Conservation (phyloP, 495 filamentous ascomycete genomes). For the Talaromyces nanjingensis region DNA sequence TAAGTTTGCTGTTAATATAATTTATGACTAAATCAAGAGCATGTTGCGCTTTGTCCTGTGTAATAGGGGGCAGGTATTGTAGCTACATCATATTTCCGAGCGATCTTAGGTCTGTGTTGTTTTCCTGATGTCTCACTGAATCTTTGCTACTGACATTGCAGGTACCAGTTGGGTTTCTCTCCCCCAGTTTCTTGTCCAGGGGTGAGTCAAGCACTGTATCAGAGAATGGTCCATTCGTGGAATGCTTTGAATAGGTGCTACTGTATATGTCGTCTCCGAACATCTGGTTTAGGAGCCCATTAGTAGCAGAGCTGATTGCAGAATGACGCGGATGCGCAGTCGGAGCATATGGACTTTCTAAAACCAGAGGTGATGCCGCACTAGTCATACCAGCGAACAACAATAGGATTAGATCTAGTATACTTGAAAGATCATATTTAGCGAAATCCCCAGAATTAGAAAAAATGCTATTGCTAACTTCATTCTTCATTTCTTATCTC, state of each 20-base stretch:
- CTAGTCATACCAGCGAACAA: conserved; percentile 72
- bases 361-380: conserved; percentile 80
- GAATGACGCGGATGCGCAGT: conserved; percentile 57
- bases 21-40: conserved; percentile 79
- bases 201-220: conserved; percentile 65
- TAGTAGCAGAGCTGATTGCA: conserved; percentile 44
- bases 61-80: conserved; percentile 29
- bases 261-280: conserved; percentile 67
- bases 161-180: conserved; percentile 7
- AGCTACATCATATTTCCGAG: conserved; percentile 38
- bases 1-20: no score
- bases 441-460: conserved; percentile 41
- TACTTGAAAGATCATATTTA: conserved; percentile 52
- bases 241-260: conserved; percentile 45
- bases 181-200: conserved; percentile 40
- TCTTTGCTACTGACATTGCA: conserved; percentile 18
- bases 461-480: conserved; percentile 36
- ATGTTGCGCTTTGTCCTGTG: conserved; percentile 78
- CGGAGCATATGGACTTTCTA: conserved; percentile 63
- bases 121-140: conserved; percentile 37
- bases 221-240: conserved; percentile 42
- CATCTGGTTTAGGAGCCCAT: conserved; percentile 83
- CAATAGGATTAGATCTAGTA: conserved; percentile 51
- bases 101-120: conserved; percentile 34
- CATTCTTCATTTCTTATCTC: conserved; percentile 58